These are phyloP conservation scores for Selaginella moellendorffii DNA, from an alignment of 75 land plant genomes.

Conservation along the genomic window DNA sequence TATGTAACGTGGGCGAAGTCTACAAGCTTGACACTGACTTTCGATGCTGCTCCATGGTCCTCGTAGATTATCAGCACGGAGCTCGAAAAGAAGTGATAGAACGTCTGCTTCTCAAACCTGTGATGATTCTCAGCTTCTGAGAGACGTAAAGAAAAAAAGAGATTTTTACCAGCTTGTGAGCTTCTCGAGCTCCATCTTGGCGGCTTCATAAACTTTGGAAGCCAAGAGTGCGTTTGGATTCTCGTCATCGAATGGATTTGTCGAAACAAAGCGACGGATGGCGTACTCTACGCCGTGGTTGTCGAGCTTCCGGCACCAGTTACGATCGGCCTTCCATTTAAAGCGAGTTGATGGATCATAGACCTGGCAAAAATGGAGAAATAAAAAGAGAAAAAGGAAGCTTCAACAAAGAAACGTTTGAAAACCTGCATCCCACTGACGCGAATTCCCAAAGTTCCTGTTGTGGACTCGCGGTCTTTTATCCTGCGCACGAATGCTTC, in stretches of 20 bases:
- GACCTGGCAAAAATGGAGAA: slow-evolving; percentile 20
- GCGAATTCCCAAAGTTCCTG: slow-evolving; percentile 50
- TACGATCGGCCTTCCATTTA: slow-evolving; percentile 53
- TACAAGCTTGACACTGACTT: slow-evolving; percentile 35
- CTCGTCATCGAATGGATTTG: slow-evolving; percentile 27
- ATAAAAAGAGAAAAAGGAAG: not conserved
- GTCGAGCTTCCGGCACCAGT: slow-evolving; percentile 20
- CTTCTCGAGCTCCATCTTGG: not conserved
- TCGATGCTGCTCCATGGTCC: slow-evolving; percentile 1
- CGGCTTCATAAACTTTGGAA: not conserved
- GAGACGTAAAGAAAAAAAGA: not conserved
- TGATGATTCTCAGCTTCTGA: not conserved
- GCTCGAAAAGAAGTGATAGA: slow-evolving; percentile 60
- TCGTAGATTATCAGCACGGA: slow-evolving; percentile 64
- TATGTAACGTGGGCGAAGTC: slow-evolving; percentile 87
- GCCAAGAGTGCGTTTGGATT: slow-evolving; percentile 28
- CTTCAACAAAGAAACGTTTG: not conserved
- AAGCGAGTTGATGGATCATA: slow-evolving; percentile 20
- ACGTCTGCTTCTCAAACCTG: slow-evolving; percentile 71
- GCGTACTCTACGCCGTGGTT: slow-evolving; percentile 25
- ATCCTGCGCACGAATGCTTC: slow-evolving; percentile 11
- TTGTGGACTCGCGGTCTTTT: slow-evolving; percentile 56
- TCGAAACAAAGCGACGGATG: slow-evolving; percentile 65
- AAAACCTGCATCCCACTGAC: slow-evolving; percentile 63
- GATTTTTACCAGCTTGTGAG: not conserved